Conservation (phyloP, 345 rosid species). For the Cardamine chenopodiifolia region DNA sequence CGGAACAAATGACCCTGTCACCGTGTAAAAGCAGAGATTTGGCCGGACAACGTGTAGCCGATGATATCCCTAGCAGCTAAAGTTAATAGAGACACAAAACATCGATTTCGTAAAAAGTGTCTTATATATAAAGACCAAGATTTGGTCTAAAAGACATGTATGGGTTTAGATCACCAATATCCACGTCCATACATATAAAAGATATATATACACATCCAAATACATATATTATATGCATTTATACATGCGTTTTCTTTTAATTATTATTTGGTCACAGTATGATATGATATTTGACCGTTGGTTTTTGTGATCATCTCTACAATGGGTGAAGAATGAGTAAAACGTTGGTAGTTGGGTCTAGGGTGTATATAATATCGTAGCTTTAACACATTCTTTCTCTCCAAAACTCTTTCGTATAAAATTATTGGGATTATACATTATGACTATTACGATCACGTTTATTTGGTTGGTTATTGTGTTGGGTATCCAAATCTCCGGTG, state of each 20-base stretch:
- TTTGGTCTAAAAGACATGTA: conserved; percentile 33
- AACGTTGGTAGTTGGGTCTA: conserved; percentile 6
- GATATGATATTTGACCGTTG: background rate
- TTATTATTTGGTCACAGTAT: background rate
- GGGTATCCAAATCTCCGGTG: too few species aligned
- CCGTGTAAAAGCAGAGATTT: conserved; percentile 21
- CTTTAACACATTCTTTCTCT: background rate
- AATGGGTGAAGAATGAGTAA: background rate
- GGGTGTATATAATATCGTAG: background rate
- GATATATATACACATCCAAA: background rate
- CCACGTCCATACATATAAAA: background rate
- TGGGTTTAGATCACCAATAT: conserved; percentile 13
- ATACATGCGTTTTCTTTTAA: background rate
- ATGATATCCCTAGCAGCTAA: conserved; percentile 32
- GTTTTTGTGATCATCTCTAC: conserved; percentile 6
- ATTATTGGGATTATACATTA: background rate
- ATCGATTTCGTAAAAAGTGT: conserved; percentile 34
- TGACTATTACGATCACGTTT: background rate
- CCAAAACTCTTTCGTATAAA: background rate
- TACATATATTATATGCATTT: background rate
- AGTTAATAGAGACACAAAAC: conserved; percentile 37
- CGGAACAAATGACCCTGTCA: conserved; percentile 16
- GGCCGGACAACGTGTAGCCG: conserved; percentile 25
- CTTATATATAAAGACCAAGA: conserved; percentile 31
- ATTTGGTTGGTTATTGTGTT: background rate